Evolutionary conservation across 176 grass and related monocot species (phyloP), one percentile per base, ranked within the genome.

Genomic region (Sorghum bicolor): DNA sequence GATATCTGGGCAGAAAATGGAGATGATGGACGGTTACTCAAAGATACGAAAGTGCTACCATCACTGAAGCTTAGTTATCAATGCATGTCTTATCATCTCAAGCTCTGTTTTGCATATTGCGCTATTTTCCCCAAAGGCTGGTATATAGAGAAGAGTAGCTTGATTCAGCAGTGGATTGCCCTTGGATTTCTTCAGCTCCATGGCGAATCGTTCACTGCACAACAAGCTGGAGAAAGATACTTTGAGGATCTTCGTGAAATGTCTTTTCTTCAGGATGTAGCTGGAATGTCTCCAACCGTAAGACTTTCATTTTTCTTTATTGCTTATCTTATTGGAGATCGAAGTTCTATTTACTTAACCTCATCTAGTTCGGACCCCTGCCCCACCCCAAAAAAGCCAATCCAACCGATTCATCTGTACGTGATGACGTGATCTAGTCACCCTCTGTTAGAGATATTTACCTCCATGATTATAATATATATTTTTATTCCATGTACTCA

Each of bases 151-250:
- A 74, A 12, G 41, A 50, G 0, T 17, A 53, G 29, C 15, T 33
- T 75, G 41, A 75, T 53, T 53, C 72, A 33, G 12, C 72, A 53
- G 44, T 75, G 72, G 72, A 75, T 75, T 53, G 15, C 71, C 20
- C 71, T 74, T 2, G 43, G 26, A 50, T 74, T 74, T 48, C 1
- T 31, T 74, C 71, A 50, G 64, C 62, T 31, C 61, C 1, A 0
- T 64, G 61, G 3, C 1, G 3, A 64, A 64, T 14, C 24, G 26
- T 6, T 64, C 4, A 64, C 61, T 5, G 25, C 29, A 1, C 28
- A 32, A 16, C 4, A 32, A 5, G 11, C 0, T 5, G 62, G 28
- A 32, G 60, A 63, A 63, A 29, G 4, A 29, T 72, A 47, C 24
- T 40, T 72, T 1, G 11, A 26, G 1, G 40, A 72, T n/a, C 70